phyloP scores from a whole-genome alignment of 768 basidiomycete species.

The Suillus ampliporus region DNA sequence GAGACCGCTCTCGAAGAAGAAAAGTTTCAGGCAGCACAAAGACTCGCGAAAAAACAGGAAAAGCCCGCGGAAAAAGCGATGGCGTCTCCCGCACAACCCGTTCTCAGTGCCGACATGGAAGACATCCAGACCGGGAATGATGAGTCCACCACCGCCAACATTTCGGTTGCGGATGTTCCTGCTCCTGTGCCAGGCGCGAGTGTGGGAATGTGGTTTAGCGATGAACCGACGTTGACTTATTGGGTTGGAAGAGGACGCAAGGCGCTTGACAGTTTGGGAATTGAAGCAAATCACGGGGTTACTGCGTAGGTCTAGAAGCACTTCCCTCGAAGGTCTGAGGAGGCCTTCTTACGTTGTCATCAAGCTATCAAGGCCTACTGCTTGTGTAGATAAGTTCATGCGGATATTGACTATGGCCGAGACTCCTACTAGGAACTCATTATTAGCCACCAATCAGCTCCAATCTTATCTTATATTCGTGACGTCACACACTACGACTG shows the following conservation, averaged over 20 bases:
- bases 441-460: too few relatives aligned
- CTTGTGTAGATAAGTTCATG: too few relatives aligned
- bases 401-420: too few relatives aligned
- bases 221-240: constrained; percentile 43
- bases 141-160: constrained; percentile 18
- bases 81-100: constrained; percentile 1
- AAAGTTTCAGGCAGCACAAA: not conserved
- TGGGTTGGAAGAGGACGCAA: constrained; percentile 61
- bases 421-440: too few relatives aligned
- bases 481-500: too few relatives aligned
- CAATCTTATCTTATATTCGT: too few relatives aligned
- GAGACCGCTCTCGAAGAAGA: constrained; percentile 1
- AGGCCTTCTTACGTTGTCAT: too few relatives aligned
- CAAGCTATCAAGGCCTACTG: too few relatives aligned
- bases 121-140: constrained; percentile 21
- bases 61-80: too few relatives aligned
- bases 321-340: too few relatives aligned
- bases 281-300: constrained; percentile 53
- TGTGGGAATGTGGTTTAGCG: constrained; percentile 58
- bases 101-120: not conserved
- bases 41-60: too few relatives aligned
- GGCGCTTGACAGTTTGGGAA: constrained; percentile 54
- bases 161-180: not conserved
- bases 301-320: constrained; percentile 21
- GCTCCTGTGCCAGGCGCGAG: constrained; percentile 11